Evolutionary conservation across 495 filamentous ascomycete genomes (phyloP).

Genomic region (Penicillium cosmopolitanum): DNA sequence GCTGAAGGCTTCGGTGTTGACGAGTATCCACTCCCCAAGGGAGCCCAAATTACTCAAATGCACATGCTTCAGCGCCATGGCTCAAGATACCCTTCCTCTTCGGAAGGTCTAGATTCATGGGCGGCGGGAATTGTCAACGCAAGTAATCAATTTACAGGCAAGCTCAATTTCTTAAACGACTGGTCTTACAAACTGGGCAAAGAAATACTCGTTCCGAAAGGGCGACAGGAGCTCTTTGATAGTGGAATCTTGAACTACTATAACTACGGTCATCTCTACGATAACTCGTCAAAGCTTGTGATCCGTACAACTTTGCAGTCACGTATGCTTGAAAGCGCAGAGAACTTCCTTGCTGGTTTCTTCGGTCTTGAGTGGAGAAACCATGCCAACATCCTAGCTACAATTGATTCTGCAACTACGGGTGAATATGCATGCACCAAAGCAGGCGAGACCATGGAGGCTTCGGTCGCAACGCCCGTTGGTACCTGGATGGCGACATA

Average conservation of each 20-base stretch:
- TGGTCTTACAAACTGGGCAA: constrained; percentile 51
- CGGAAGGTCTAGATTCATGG: constrained; percentile 31
- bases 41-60: constrained; percentile 58
- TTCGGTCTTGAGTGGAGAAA: constrained; percentile 62
- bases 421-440: constrained; percentile 38
- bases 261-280: constrained; percentile 63
- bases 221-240: constrained; percentile 54
- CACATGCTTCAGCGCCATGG: constrained; percentile 53
- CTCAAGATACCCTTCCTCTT: constrained; percentile 43
- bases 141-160: constrained; percentile 44
- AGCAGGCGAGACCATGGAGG: constrained; percentile 28
- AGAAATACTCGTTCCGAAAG: constrained; percentile 56
- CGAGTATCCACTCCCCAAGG: constrained; percentile 58
- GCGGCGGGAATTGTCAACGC: constrained; percentile 38
- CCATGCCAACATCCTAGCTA: constrained; percentile 55
- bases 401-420: constrained; percentile 50
- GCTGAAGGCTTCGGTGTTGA: constrained; percentile 56
- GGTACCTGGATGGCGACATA: constrained; percentile 45
- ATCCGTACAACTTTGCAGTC: constrained; percentile 62
- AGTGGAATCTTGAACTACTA: constrained; percentile 60
- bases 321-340: constrained; percentile 50
- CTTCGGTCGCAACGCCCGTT: constrained; percentile 12
- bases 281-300: constrained; percentile 63
- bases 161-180: constrained; percentile 52
- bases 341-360: constrained; percentile 58